Evolutionary conservation across 306 rosid species (phyloP), one percentile per base, ranked within the genome.

Genomic region (Comarum palustre): DNA sequence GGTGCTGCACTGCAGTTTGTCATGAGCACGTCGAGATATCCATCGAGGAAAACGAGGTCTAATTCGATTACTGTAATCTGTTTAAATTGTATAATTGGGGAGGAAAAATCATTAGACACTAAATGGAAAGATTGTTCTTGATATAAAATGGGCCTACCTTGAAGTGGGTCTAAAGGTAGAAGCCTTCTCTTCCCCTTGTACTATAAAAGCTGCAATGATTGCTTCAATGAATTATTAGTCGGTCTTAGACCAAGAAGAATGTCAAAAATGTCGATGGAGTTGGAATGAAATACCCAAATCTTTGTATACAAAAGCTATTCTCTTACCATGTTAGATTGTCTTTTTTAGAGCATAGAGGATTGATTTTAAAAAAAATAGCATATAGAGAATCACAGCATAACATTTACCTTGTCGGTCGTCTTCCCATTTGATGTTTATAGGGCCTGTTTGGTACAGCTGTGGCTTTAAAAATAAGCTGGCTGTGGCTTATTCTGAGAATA

Each of bases 71-170:
- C 77, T 84, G 63, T 86, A 76, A 55, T 79, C 79, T 83, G 79
- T 74, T 74, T 81, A 75, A 88, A 57, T 48, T 82, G 87, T 86
- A 86, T 66, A 82, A 77, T 63, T 69, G 32, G 77, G 73, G 51
- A 81, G 77, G 60, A 66, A 77, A 80, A 13, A 42, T 45, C 34
- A 45, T 68, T 41, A 39, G 83, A 68, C 75, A 77, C 65, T 67
- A 79, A 7, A 69, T 68, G 68, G 72, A 73, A 47, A 74, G 31
- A 65, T 69, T 79, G 75, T 75, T 67, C 87, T 41, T 72, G 85
- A 71, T 78, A 78, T 77, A 71, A 84, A 83, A 64, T 75, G 83
- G 57, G 57, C n/a, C 57, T 51, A 51, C 57, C 57, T 19, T 19
- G 11, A 19, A 51, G 3, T 6, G 25, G 78, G 71, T 79, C 79